Percentiles rank a stretch among this genome's conserved stretches.
Evolutionary conservation across 2,329 filamentous ascomycete species (phyloP).

Genomic region (Monilinia fructigena): DNA sequence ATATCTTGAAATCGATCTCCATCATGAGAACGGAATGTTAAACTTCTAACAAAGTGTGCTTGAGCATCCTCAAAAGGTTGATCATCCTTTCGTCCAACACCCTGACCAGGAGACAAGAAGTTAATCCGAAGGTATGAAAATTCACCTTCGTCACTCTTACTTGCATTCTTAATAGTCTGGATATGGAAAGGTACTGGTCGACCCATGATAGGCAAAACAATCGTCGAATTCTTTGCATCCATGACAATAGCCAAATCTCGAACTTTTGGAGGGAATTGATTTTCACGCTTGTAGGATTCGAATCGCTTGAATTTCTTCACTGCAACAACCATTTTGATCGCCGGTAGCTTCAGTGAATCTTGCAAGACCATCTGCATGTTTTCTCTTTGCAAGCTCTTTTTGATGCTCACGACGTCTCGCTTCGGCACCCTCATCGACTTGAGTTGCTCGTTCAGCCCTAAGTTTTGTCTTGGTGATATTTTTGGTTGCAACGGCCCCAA

Average conservation of each 20-base stretch:
- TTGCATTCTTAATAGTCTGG: constrained; percentile 97
- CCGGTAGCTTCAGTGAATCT: constrained; percentile 83
- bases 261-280: constrained; percentile 80
- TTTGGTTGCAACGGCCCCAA: constrained; percentile 85
- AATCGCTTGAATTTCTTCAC: constrained; percentile 99
- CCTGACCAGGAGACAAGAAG: constrained; percentile 93
- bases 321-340: constrained; percentile 79
- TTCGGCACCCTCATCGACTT: constrained; percentile 86
- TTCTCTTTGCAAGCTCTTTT: constrained; percentile 82
- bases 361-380: constrained; percentile 82
- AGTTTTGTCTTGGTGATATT: constrained; percentile 95
- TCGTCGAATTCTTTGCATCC: constrained; percentile 83
- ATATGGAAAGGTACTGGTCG: constrained; percentile 98
- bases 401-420: constrained; percentile 86
- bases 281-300: constrained; percentile 97
- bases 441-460: constrained; percentile 83
- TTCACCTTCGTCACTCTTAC: constrained; percentile 93
- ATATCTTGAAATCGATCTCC: constrained; percentile 87
- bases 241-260: constrained; percentile 87
- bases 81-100: constrained; percentile 94
- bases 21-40: constrained; percentile 92
- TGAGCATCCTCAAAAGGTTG: constrained; percentile 96
- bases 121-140: constrained; percentile 95
- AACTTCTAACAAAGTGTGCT: constrained; percentile 90
- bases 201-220: constrained; percentile 95